Base-by-base conservation (phyloP, 2,329 filamentous ascomycete genomes). In the Colletotrichum plurivorum region DNA sequence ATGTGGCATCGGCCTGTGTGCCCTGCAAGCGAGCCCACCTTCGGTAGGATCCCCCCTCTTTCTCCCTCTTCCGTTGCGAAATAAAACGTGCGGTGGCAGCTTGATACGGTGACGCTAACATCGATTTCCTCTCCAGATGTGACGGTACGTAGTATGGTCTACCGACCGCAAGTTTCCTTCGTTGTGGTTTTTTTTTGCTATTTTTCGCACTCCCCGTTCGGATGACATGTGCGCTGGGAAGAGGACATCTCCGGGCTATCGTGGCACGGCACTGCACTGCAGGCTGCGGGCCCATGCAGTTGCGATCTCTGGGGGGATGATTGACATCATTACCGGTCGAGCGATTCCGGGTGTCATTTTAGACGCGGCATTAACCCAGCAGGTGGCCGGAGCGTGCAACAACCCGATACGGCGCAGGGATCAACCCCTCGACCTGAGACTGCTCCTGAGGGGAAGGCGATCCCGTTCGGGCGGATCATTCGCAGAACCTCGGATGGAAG, bases 1-100 rank as follows among this genome's bases (percentile, higher is more conserved):
- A 96, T 82, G 93, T 95, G 61, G 92, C 93, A 58, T 95, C 93
- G 43, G 93, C 93, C 27, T 96, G 93, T 78, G 91, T 95, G 73
- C 94, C 94, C 69, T 96, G 93, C 83, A 95, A 95, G 78, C 90
- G 90, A 79, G 93, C 93, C 45, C 93, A 96, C 87, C 86, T 96
- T 72, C 85, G 89, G 88, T 90, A 81, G 77, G 83, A 73, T 67
- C n/a, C 46, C 20, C 41, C 36, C 49, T 25, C 22, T 25, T 25
- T 25, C 5, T 56, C 54, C 49, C 46, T 36, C 18, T 15, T 43
- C 22, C n/a, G 22, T 20, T 22, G 45, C 25, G 20, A 51, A 46
- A 25, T 54, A 39, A 41, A 49, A 55, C 51, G 69, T 25, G 20
- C 20, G 15, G 48, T 49, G 31, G 6, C 51, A 51, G 49, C 52